Percentiles rank a stretch among this genome's conserved stretches.
These are phyloP conservation scores for Nannizziopsis barbatae DNA, from an alignment of 2,329 filamentous ascomycete species.

Conservation along the genomic window DNA sequence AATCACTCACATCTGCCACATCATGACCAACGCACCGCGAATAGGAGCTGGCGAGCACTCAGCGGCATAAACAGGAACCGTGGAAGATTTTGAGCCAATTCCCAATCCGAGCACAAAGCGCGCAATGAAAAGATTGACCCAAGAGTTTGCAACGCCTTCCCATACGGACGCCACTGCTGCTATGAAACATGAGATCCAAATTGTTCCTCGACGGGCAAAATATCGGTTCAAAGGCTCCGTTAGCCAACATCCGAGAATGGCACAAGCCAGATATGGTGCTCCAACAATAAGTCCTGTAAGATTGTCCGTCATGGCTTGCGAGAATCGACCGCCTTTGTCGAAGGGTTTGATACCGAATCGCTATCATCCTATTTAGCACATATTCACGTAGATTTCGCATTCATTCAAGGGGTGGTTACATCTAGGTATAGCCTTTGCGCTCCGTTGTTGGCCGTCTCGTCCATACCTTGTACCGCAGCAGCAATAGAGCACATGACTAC, in stretches of 20 bases:
- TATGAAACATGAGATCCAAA: slow-evolving; percentile 34
- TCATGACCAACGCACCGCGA: slow-evolving; percentile 42
- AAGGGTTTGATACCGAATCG: slow-evolving; percentile 11
- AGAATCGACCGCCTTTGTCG: slow-evolving; percentile 18
- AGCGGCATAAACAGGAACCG: slow-evolving; percentile 39
- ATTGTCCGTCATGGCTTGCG: slow-evolving; percentile 22
- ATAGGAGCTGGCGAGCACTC: slow-evolving; percentile 41
- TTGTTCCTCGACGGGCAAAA: slow-evolving; percentile 37
- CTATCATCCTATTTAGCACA: slow-evolving; percentile 1
- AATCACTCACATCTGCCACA: slow-evolving; percentile 39
- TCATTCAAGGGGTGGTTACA: slow-evolving; percentile 13
- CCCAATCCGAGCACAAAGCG: slow-evolving; percentile 35
- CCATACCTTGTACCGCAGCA: slow-evolving; percentile 45
- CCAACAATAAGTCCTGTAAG: slow-evolving; percentile 36
- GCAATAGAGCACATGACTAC: slow-evolving; percentile 43
- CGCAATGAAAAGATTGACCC: slow-evolving; percentile 34
- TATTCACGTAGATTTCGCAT: neutral
- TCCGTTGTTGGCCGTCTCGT: slow-evolving; percentile 41
- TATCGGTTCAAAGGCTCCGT: slow-evolving; percentile 38
- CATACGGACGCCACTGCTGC: slow-evolving; percentile 34
- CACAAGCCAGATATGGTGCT: slow-evolving; percentile 37
- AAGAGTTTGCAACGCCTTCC: slow-evolving; percentile 34
- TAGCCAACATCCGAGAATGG: slow-evolving; percentile 39
- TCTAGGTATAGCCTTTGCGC: slow-evolving; percentile 31
- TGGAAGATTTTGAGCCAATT: slow-evolving; percentile 35